Evolutionary conservation across 176 grass and related monocot species (phyloP), one percentile per base, ranked within the genome.

Genomic region (Panicum miliaceum): DNA sequence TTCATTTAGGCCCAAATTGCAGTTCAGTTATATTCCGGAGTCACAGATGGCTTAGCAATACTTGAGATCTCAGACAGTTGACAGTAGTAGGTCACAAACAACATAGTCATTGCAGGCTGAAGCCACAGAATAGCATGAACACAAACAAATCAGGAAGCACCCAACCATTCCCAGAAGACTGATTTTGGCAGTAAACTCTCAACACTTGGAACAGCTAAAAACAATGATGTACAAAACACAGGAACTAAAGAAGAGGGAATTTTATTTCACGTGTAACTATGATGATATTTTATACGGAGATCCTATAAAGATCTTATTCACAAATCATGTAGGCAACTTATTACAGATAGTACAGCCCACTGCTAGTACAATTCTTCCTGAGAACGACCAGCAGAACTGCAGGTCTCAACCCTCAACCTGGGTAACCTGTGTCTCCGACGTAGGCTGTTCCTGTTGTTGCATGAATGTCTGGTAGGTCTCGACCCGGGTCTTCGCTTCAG

Each of bases 401-500:
- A 59, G 9, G 29, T 42, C 36, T 86, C 78, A 90, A 40, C 38
- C 84, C 35, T 92, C 80, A 22, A 87, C 73, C 63, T 88, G 19
- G 22, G 91, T 90, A 22, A 87, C 73, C 63, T 88, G 19, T 16
- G 91, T 90, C 61, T 60, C 36, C 8, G 87, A 84, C 58, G 82
- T 82, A 57, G 95, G 71, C n/a, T 91, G 86, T 67, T 77, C 86
- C 11, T 79, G 71, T 54, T 90, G 77, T 27, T 96, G 85, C 89
- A 94, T 82, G 70, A 96, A 96, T 40, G 83, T 65, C 61, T 92
- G 82, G 18, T 95, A 98, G 65, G 85, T 93, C 51, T 92, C 93
- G 6, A 98, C 85, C 73, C 89, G 26, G 34, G 96, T 93, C 76
- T 92, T 87, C 0, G 91, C 76, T 70, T 91, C 87, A 42, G 92